These are phyloP conservation scores for Auricularia sp. DNA, from an alignment of 768 basidiomycete species.

Conservation along the genomic window DNA sequence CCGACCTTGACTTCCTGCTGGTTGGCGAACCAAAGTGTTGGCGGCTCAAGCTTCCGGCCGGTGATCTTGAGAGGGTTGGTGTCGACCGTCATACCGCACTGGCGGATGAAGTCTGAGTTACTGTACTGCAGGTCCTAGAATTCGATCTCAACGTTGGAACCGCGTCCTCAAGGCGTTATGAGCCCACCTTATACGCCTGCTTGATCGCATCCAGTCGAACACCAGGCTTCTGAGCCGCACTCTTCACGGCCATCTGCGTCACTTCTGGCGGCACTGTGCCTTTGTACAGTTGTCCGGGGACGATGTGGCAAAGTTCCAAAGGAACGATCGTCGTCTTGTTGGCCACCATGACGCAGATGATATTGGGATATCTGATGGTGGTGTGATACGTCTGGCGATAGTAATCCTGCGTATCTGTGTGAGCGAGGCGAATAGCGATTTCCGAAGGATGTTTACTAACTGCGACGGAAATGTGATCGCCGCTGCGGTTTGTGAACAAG, in stretches of 20 bases:
- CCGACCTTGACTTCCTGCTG: neutral
- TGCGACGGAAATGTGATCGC: slow-evolving; percentile 21
- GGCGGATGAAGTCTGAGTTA: slow-evolving; percentile 62
- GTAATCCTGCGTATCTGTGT: slow-evolving; percentile 28
- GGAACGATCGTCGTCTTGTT: slow-evolving; percentile 28
- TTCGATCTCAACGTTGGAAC: too few species aligned
- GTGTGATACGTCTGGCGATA: slow-evolving; percentile 44
- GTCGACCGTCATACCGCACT: slow-evolving; percentile 61
- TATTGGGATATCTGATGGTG: slow-evolving; percentile 47
- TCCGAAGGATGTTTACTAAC: slow-evolving; percentile 2
- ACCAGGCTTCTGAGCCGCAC: slow-evolving; percentile 52
- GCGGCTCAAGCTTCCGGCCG: slow-evolving; percentile 54
- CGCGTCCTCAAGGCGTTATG: neutral
- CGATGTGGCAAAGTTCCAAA: slow-evolving; percentile 54
- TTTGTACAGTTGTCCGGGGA: slow-evolving; percentile 57
- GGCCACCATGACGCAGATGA: slow-evolving; percentile 59
- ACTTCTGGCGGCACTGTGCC: slow-evolving; percentile 62
- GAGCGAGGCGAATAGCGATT: neutral
- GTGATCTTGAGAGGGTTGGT: slow-evolving; percentile 42
- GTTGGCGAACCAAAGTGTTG: slow-evolving; percentile 39
- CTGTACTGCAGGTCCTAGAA: slow-evolving; percentile 37
- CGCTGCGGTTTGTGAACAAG: slow-evolving; percentile 50
- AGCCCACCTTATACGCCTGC: slow-evolving; percentile 29
- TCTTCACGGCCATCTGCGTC: slow-evolving; percentile 49
- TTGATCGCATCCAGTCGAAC: slow-evolving; percentile 47